Conservation (phyloP, 495 filamentous ascomycete genomes). For the Penicillium soppii region DNA sequence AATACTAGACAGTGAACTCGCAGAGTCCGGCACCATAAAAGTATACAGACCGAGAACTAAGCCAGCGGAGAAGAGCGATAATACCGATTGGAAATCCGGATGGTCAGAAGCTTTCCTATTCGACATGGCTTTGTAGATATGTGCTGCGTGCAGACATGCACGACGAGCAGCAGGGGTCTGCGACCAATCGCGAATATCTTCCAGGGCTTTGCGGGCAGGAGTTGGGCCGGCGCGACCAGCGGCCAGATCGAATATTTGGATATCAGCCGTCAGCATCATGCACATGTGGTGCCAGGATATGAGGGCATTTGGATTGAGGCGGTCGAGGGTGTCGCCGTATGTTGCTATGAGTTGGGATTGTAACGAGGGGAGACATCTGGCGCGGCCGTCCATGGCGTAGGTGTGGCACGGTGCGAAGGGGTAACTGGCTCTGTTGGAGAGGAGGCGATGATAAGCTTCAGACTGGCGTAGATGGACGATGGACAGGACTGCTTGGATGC, state of each 20-base stretch:
- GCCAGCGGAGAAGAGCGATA: conserved; percentile 49
- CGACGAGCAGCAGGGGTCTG: conserved; percentile 49
- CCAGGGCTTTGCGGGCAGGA: conserved; percentile 46
- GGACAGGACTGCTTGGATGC: conserved; percentile 38
- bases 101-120: conserved; percentile 51
- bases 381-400: conserved; percentile 45
- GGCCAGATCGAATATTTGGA: conserved; percentile 51
- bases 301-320: conserved; percentile 44
- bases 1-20: conserved; percentile 26
- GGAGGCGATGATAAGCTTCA: conserved; percentile 45
- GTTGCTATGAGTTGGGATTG: conserved; percentile 39
- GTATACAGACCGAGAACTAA: conserved; percentile 52
- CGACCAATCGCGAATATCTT: conserved; percentile 51
- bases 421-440: conserved; percentile 41
- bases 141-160: conserved; percentile 50
- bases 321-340: conserved; percentile 42
- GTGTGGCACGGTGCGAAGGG: conserved; percentile 46
- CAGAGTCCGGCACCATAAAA: conserved; percentile 43
- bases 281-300: conserved; percentile 54
- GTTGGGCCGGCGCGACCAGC: conserved; percentile 46
- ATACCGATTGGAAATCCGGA: conserved; percentile 47
- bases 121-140: conserved; percentile 51
- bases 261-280: conserved; percentile 52
- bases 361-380: conserved; percentile 38
- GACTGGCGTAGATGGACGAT: conserved; percentile 46